Evolutionary conservation across 1,284 basidiomycete genomes (phyloP).

Genomic region (Ustilago curta): DNA sequence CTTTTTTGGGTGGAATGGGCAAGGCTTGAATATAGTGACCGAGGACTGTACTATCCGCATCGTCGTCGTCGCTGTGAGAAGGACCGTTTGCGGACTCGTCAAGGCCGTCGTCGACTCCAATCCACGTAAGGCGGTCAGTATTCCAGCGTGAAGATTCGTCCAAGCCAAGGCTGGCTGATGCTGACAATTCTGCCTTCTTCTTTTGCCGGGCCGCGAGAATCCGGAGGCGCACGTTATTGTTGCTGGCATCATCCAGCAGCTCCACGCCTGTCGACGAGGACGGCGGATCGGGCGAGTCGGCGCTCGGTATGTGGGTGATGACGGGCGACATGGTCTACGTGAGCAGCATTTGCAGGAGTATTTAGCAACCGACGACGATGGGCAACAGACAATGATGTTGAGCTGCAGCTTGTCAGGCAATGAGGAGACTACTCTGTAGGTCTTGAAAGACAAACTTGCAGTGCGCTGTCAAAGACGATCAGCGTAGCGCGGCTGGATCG

Average conservation of each 20-base stretch:
- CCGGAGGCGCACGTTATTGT: conserved; percentile 8
- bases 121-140: conserved; percentile 30
- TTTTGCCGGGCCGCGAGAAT: conserved; percentile 16
- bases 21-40: conserved; percentile 25
- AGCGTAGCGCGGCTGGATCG: background rate
- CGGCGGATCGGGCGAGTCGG: background rate
- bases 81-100: background rate
- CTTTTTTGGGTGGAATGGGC: conserved; percentile 17
- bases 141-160: background rate
- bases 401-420: background rate
- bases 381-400: background rate
- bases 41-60: conserved; percentile 36
- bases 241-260: conserved; percentile 7
- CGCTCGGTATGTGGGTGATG: background rate
- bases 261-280: background rate
- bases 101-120: conserved; percentile 17
- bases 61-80: conserved; percentile 22
- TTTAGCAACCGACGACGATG: background rate
- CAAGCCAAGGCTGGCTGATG: background rate
- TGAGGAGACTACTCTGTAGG: background rate
- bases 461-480: background rate
- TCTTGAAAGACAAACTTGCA: background rate
- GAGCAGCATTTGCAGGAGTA: background rate
- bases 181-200: conserved; percentile 15
- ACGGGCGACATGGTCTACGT: conserved; percentile 1